Conservation (phyloP, 345 rosid genomes). For the Erysimum cheiranthoides region DNA sequence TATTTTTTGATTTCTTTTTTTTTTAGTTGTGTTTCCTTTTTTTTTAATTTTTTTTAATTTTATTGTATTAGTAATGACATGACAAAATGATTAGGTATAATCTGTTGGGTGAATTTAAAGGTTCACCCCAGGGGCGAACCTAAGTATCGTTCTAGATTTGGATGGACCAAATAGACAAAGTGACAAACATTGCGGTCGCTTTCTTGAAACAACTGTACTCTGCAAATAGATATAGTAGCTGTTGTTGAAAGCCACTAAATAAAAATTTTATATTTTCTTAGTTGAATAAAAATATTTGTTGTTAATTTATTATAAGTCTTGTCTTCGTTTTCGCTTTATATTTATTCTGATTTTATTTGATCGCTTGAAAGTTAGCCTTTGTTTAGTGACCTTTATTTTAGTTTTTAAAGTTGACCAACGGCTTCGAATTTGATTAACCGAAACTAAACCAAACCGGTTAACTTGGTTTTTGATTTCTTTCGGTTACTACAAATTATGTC, state of each 20-base stretch:
- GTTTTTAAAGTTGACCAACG: neutral
- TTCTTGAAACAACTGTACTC: constrained; percentile 35
- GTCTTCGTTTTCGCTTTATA: neutral
- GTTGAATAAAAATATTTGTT: neutral
- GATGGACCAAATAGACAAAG: constrained; percentile 24
- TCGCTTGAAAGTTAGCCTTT: neutral
- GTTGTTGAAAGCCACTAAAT: constrained; percentile 26
- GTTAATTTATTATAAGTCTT: neutral
- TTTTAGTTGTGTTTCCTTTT: too few species aligned
- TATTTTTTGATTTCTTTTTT: too few species aligned
- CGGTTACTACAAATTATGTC: too few species aligned
- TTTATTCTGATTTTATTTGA: neutral
- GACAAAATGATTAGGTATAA: too few species aligned
- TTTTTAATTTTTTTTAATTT: too few species aligned
- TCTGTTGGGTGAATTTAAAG: too few species aligned
- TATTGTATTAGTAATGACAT: too few species aligned
- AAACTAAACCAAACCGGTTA: too few species aligned
- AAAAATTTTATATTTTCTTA: neutral
- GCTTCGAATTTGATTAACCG: too few species aligned
- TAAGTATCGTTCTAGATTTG: too few species aligned
- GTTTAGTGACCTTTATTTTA: neutral
- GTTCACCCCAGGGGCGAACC: too few species aligned
- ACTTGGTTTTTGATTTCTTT: too few species aligned
- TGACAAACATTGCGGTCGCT: constrained; percentile 26
- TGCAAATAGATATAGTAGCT: constrained; percentile 22